Conservation (phyloP, 78 protist genomes). For the Planoprotostelium fungivorum region DNA sequence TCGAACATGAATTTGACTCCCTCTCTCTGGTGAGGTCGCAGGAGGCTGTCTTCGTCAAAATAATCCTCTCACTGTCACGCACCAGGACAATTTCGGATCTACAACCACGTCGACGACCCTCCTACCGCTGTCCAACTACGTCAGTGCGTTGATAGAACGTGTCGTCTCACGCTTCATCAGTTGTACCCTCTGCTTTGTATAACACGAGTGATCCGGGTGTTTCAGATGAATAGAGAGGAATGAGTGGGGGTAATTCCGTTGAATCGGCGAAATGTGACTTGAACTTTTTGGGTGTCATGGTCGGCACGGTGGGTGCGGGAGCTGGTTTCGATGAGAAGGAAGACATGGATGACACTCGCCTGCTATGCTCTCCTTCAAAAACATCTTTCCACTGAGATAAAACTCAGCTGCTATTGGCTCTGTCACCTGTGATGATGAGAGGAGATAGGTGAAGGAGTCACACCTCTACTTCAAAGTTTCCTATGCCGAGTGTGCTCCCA, state of each 20-base stretch:
- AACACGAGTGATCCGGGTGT: not conserved
- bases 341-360: no score
- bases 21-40: constrained; percentile 85
- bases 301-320: not conserved
- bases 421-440: not conserved
- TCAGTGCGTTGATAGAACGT: not conserved
- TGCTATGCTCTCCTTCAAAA: not conserved
- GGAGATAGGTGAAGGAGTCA: not conserved
- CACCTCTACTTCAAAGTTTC: not conserved
- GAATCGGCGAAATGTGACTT: not conserved
- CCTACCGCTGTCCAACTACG: not conserved
- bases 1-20: constrained; percentile 85
- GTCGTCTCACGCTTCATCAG: not conserved
- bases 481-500: not conserved
- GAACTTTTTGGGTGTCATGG: not conserved
- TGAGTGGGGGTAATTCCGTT: not conserved
- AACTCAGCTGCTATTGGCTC: not conserved
- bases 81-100: not conserved
- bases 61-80: not conserved
- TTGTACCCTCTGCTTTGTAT: not conserved
- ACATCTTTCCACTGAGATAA: not conserved
- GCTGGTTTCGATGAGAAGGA: not conserved
- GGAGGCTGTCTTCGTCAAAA: not conserved
- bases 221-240: not conserved
- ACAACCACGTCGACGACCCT: not conserved